Evolutionary conservation across 2,329 filamentous ascomycete species (phyloP), one percentile per base, ranked within the genome.

Genomic region (Ilyonectria mors-panacis): DNA sequence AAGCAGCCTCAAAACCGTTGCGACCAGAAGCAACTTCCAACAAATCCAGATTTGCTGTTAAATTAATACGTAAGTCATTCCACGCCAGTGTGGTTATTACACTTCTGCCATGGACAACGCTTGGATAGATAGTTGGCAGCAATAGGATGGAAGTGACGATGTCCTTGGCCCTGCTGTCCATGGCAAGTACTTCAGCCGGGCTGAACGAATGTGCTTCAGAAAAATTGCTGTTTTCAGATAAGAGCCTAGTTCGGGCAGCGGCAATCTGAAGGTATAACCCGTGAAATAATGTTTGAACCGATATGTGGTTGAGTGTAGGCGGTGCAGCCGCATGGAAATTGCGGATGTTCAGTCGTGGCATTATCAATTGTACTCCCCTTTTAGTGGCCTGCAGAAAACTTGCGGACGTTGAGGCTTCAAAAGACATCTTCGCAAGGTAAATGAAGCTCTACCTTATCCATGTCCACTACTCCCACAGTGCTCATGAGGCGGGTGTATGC

Each of bases 351-450:
- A 66, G 57, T 6, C 51, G 44, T 13, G 63, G 44, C 63, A 63
- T 66, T 7, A 21, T 42, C 0, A 63, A 13, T 6, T 42, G 45
- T 39, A 8, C 15, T 6, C 63, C 59, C 6, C 26, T 51, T 7
- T 63, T n/a, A 2, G 44, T 39, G 6, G n/a, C 26, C 3, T 23
- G 35, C 8, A 64, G 33, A 5, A 66, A 66, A 4, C 19, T 28
- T 35, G 64, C 39, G 15, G 54, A 37, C 9, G 54, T 63, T 28
- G 60, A 45, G 10, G 42, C 54, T 12, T 66, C 54, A n/a, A 66
- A 66, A 30, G 26, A 26, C 39, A 59, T 66, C 64, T 19, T 66
- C 64, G n/a, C 64, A 66, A 4, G 64, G 64, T 8, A 66, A 26
- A 28, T 59, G 33, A 28, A 66, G 35, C 12, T 66, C 64, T 28